phyloP scores from a whole-genome alignment of 169 alveolate genomes.

The Cystoisospora suis region DNA sequence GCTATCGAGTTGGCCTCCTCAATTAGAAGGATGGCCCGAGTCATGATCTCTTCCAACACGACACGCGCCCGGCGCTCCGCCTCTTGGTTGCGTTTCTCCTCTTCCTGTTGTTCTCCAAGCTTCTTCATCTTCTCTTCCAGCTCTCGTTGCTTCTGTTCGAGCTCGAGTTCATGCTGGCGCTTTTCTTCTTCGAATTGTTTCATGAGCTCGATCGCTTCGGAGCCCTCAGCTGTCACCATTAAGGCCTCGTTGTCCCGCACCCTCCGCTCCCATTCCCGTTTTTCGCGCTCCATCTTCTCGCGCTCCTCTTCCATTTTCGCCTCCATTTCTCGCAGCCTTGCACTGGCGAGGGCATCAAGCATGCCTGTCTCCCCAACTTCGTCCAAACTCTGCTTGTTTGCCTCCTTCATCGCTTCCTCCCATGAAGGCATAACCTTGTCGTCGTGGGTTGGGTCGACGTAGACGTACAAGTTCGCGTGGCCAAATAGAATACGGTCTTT shows the following conservation, averaged over 20 bases:
- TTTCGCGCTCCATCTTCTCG: conserved; percentile 54
- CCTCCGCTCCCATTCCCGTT: conserved; percentile 41
- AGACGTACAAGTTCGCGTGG: conserved; percentile 57
- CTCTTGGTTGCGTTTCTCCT: conserved; percentile 37
- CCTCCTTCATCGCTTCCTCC: conserved; percentile 69
- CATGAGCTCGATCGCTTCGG: conserved; percentile 48
- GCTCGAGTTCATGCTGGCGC: conserved; percentile 41
- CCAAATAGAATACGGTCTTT: conserved; percentile 63
- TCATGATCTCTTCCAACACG: conserved; percentile 54
- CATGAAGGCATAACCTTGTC: conserved; percentile 63
- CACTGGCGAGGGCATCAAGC: conserved; percentile 25
- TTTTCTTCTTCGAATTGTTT: conserved; percentile 54
- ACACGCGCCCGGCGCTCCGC: conserved; percentile 60
- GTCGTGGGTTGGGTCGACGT: conserved; percentile 51
- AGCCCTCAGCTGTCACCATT: conserved; percentile 53
- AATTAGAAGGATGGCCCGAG: conserved; percentile 50
- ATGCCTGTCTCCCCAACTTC: conserved; percentile 34
- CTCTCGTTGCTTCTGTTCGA: conserved; percentile 49
- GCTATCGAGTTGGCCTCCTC: conserved; percentile 64
- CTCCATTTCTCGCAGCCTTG: conserved; percentile 30
- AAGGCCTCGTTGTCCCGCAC: conserved; percentile 53
- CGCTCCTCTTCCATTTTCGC: conserved; percentile 36
- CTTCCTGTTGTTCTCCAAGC: conserved; percentile 42
- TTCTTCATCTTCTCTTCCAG: conserved; percentile 16
- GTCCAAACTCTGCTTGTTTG: conserved; percentile 40